Percentiles rank a stretch among this genome's conserved stretches.
These are phyloP conservation scores for Colletotrichum noveboracense DNA, from an alignment of 2,329 filamentous ascomycete genomes.

Conservation along the genomic window DNA sequence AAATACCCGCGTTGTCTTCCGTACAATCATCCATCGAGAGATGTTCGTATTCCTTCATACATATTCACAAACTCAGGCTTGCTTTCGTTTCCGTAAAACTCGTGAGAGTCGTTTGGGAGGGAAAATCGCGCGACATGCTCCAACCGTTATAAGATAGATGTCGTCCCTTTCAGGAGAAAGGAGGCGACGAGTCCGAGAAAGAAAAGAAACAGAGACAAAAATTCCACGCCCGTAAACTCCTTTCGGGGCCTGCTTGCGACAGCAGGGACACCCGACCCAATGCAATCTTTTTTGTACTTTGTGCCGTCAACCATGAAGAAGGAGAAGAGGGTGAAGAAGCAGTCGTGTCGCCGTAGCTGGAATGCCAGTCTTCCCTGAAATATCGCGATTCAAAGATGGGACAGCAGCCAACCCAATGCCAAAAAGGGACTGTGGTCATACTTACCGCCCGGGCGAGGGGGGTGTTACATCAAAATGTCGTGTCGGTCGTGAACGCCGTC, in stretches of 20 bases:
- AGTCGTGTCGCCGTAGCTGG: background rate
- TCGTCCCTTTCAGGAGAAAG: background rate
- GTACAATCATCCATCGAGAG: slow-evolving; percentile 6
- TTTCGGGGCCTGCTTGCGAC: background rate
- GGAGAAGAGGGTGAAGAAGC: background rate
- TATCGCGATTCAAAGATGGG: background rate
- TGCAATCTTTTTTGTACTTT: slow-evolving; percentile 4
- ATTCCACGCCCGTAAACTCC: background rate
- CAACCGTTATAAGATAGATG: background rate
- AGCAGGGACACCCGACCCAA: slow-evolving; percentile 1
- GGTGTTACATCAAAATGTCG: slow-evolving; percentile 1
- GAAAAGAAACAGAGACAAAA: background rate
- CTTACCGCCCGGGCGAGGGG: background rate
- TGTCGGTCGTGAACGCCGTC: slow-evolving; percentile 12
- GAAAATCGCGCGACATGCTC: background rate
- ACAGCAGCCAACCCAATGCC: background rate
- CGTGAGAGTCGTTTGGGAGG: background rate
- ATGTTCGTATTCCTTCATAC: background rate
- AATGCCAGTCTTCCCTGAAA: background rate
- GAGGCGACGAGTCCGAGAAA: background rate
- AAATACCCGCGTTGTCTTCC: background rate
- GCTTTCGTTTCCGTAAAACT: background rate
- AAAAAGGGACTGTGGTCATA: background rate
- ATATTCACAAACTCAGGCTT: background rate
- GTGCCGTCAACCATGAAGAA: background rate